Base-by-base conservation (phyloP, 495 filamentous ascomycete genomes). In the Lophium mytilinum region DNA sequence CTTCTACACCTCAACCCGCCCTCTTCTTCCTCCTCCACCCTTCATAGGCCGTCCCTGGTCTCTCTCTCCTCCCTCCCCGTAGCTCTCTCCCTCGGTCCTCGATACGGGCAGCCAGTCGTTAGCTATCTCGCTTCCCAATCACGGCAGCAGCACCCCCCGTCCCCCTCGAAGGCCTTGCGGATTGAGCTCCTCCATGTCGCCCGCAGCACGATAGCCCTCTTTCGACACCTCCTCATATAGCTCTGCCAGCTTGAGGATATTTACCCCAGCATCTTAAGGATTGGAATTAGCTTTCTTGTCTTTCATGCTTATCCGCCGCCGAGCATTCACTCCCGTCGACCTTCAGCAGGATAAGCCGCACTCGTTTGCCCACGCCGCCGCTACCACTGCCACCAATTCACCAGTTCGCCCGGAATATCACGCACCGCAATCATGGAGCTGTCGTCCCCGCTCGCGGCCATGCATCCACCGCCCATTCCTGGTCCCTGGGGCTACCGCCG, bases 371-470 rank as follows among this genome's bases (percentile, higher is more conserved):
- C 21, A 12, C 17, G 14, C 45, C 21, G 45, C 11, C 45, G 18
- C 30, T 21, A 48, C 37, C 37, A 34, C 34, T 15, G 33, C 34
- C 21, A 52, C 50, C 50, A 52, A 52, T 52, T 52, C 24, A 33
- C n/a, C 14, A 3, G 8, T 9, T 37, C 37, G 21, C 11, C 50
- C 21, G 24, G 15, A 21, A 9, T 18, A 21, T 12, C 15, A 11
- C 24, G 33, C 7, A 5, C 1, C 35, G n/a, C 41, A 42, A 47
- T 39, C 52, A 96, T 98, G 89, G 88, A 95, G 73, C 84, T 84
- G 46, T 98, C 92, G 49, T 98, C 93, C 55, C 93, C 93, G 45
- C 73, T 96, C 65, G 93, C 92, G 68, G 90, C 91, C 39, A 88
- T 98, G 86, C 90, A 89, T 77, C 89, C 89, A 59, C 80, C 84